These are phyloP conservation scores for Candida stauntonica DNA, from an alignment of 805 yeast species.

Conservation along the genomic window DNA sequence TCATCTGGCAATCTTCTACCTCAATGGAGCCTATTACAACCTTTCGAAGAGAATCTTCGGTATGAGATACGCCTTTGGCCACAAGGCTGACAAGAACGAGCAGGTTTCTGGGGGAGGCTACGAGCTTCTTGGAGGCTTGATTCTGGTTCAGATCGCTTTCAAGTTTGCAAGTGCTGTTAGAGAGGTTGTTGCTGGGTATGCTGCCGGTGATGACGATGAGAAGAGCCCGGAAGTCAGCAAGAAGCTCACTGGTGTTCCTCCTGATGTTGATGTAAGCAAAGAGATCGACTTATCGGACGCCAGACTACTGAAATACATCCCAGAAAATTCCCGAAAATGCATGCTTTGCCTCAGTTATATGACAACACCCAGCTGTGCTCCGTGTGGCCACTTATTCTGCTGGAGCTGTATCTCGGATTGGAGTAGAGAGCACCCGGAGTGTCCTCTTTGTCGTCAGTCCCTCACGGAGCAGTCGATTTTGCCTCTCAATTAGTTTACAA, in stretches of 20 bases:
- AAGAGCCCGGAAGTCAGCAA: background rate
- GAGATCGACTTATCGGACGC: conserved; percentile 56
- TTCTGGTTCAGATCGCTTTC: conserved; percentile 48
- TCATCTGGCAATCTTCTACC: conserved; percentile 79
- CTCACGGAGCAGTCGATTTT: conserved; percentile 35
- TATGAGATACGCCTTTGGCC: conserved; percentile 72
- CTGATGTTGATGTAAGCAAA: conserved; percentile 8
- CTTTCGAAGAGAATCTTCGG: conserved; percentile 75
- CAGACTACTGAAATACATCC: conserved; percentile 57
- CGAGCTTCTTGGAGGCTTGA: conserved; percentile 65
- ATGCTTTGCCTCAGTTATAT: conserved; percentile 79
- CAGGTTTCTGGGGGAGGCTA: conserved; percentile 53
- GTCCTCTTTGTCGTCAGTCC: conserved; percentile 84
- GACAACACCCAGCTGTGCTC: conserved; percentile 78
- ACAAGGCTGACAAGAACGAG: conserved; percentile 43
- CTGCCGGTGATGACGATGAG: conserved; percentile 3
- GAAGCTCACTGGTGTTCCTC: conserved; percentile 5
- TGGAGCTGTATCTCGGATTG: conserved; percentile 89
- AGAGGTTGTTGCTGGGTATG: conserved; percentile 1
- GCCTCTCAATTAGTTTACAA: conserved; percentile 19
- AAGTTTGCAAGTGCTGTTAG: conserved; percentile 28
- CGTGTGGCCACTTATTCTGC: conserved; percentile 91
- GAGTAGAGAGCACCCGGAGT: conserved; percentile 82
- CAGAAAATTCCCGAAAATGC: conserved; percentile 68
- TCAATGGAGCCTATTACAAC: conserved; percentile 77